Evolutionary conservation across 305 asterid species (phyloP).

Genomic region (Fraxinus xanthoxyloides): DNA sequence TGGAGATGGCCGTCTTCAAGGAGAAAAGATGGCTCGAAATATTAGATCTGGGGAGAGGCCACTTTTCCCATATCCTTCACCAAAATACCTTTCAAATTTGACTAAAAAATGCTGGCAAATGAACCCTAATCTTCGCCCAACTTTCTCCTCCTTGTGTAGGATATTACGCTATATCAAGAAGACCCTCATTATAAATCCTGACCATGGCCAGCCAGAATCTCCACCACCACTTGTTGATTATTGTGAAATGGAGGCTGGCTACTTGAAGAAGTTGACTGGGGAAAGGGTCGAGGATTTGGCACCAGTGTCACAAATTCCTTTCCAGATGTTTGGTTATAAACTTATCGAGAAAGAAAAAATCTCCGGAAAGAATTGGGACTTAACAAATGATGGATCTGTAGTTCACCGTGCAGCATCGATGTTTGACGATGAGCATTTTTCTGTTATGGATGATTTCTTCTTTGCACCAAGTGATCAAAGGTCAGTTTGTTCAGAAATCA

Average conservation of each 20-base stretch:
- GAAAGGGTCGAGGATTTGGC: constrained; percentile 33
- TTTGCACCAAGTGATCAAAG: constrained; percentile 51
- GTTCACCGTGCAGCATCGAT: constrained; percentile 35
- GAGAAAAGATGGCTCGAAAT: constrained; percentile 63
- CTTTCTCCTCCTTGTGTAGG: constrained; percentile 70
- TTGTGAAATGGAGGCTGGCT: constrained; percentile 63
- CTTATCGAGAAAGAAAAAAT: constrained; percentile 61
- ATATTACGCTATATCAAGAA: constrained; percentile 74
- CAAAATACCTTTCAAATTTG: constrained; percentile 63
- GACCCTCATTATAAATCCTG: constrained; percentile 62
- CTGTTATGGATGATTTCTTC: constrained; percentile 68
- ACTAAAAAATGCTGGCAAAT: constrained; percentile 85
- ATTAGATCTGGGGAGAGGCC: constrained; percentile 83
- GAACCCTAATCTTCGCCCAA: constrained; percentile 56
- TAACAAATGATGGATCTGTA: constrained; percentile 29
- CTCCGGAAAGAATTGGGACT: constrained; percentile 46
- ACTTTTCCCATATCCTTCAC: constrained; percentile 71
- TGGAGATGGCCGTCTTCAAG: constrained; percentile 69
- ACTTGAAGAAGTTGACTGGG: constrained; percentile 40
- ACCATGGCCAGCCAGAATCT: constrained; percentile 68
- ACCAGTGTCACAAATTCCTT: constrained; percentile 64
- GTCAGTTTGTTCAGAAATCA: constrained; percentile 70
- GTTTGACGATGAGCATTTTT: constrained; percentile 50
- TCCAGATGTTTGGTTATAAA: constrained; percentile 65
- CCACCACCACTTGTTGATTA: constrained; percentile 82